Percentiles rank a stretch among this genome's conserved stretches.
These are phyloP conservation scores for Boeremia exigua DNA, from an alignment of 2,329 filamentous ascomycete species.

Conservation along the genomic window DNA sequence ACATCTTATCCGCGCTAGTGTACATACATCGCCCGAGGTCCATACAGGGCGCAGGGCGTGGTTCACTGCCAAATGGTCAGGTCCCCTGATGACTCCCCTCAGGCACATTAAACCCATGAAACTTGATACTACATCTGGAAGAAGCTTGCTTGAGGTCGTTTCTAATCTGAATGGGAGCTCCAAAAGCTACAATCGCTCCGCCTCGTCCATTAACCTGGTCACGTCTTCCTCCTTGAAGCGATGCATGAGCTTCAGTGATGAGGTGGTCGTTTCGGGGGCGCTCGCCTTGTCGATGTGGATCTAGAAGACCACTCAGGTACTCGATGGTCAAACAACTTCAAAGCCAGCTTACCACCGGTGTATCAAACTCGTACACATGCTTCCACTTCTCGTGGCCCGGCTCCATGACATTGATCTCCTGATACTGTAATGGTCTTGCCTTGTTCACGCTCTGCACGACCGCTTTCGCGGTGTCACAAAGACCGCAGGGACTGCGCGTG, in stretches of 20 bases:
- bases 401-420: constrained; percentile 73
- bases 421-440: constrained; percentile 69
- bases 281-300: constrained; percentile 66
- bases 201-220: constrained; percentile 69
- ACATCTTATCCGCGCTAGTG: constrained; percentile 23
- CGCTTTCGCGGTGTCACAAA: constrained; percentile 72
- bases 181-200: constrained; percentile 26
- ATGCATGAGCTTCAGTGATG: constrained; percentile 78
- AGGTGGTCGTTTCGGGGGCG: constrained; percentile 58
- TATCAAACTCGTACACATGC: constrained; percentile 79
- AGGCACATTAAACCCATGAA: background rate
- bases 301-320: constrained; percentile 46
- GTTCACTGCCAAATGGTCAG: background rate
- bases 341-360: constrained; percentile 69
- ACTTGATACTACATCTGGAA: background rate
- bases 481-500: constrained; percentile 72
- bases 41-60: constrained; percentile 3
- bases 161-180: background rate
- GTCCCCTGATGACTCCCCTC: background rate
- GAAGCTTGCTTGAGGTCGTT: background rate
- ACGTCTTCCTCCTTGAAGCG: constrained; percentile 73
- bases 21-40: constrained; percentile 10
- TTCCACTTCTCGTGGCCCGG: constrained; percentile 70
- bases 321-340: constrained; percentile 8
- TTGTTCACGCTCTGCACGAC: constrained; percentile 74